Evolutionary conservation across 805 yeast species (phyloP).

Genomic region (Isabelozyma gotoi): DNA sequence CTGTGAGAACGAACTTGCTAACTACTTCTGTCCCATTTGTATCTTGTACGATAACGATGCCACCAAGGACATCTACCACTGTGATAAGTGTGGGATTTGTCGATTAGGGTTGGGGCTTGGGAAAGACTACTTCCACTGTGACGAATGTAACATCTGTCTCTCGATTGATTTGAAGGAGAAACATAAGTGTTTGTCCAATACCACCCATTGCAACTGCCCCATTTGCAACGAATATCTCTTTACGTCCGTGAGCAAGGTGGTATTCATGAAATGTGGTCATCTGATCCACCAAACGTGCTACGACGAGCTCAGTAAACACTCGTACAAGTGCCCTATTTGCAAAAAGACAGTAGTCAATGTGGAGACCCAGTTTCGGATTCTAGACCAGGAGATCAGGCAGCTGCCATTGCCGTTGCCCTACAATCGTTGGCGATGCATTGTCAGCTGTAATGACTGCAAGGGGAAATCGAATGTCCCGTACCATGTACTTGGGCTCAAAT

Average conservation of each 20-base stretch:
- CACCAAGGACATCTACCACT: constrained; percentile 81
- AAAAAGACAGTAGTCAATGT: constrained; percentile 81
- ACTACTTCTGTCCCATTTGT: constrained; percentile 77
- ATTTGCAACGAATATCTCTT: constrained; percentile 91
- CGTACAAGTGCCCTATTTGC: constrained; percentile 90
- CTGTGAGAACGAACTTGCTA: constrained; percentile 68
- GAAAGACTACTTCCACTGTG: constrained; percentile 89
- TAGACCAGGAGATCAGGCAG: constrained; percentile 77
- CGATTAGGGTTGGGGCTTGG: constrained; percentile 86
- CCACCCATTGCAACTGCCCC: constrained; percentile 90
- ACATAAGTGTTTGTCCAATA: constrained; percentile 82
- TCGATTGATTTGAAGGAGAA: constrained; percentile 73
- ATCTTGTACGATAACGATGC: constrained; percentile 80
- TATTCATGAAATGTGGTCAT: constrained; percentile 93
- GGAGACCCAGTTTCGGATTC: constrained; percentile 83
- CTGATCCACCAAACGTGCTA: constrained; percentile 87
- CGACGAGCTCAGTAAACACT: constrained; percentile 75
- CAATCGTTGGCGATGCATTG: constrained; percentile 68
- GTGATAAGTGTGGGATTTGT: constrained; percentile 91
- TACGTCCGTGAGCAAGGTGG: constrained; percentile 77
- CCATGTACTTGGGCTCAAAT: constrained; percentile 84
- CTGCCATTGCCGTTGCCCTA: constrained; percentile 83
- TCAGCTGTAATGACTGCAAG: constrained; percentile 84
- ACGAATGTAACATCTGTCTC: constrained; percentile 84
- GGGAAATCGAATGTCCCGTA: constrained; percentile 74